Evolutionary conservation across 2,329 filamentous ascomycete species (phyloP).

Genomic region (Neoascochyta sp.): DNA sequence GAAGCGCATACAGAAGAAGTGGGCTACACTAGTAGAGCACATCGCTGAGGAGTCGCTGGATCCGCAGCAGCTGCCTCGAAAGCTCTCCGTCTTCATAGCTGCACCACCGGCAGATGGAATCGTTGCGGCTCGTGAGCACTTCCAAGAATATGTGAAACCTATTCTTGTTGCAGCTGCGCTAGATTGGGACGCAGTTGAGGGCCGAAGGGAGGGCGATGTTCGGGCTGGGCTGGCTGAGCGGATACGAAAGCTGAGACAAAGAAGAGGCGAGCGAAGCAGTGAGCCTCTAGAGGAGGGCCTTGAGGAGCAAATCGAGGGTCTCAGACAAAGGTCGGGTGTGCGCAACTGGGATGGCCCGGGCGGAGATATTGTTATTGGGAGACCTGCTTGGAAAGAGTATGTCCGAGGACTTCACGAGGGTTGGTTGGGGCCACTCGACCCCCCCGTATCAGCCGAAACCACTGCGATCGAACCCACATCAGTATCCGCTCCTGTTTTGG

Average conservation of each 20-base stretch:
- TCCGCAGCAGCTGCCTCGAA: slow-evolving; percentile 71
- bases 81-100: slow-evolving; percentile 79
- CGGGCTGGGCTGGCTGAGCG: slow-evolving; percentile 81
- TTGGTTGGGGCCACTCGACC: slow-evolving; percentile 81
- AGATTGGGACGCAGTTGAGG: slow-evolving; percentile 96
- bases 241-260: slow-evolving; percentile 64
- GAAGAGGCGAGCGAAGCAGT: slow-evolving; percentile 53
- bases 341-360: slow-evolving; percentile 67
- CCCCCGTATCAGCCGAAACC: slow-evolving; percentile 44
- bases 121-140: slow-evolving; percentile 84
- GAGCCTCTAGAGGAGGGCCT: slow-evolving; percentile 48
- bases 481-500: slow-evolving; percentile 4
- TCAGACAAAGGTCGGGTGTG: slow-evolving; percentile 64
- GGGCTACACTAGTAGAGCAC: slow-evolving; percentile 80
- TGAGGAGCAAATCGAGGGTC: slow-evolving; percentile 58
- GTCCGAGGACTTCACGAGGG: slow-evolving; percentile 89
- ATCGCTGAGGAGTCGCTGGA: slow-evolving; percentile 73
- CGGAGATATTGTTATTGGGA: slow-evolving; percentile 84
- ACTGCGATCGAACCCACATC: slow-evolving; percentile 8
- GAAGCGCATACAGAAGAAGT: slow-evolving; percentile 77
- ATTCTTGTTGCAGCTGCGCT: slow-evolving; percentile 82
- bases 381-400: slow-evolving; percentile 98
- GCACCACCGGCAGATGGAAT: slow-evolving; percentile 84
- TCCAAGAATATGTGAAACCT: slow-evolving; percentile 93
- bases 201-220: slow-evolving; percentile 87